A percentile compares a stretch with the other conserved stretches of the same genome.
phyloP scores from a whole-genome alignment of 2,329 filamentous ascomycete species.

The Emmonsia crescens region DNA sequence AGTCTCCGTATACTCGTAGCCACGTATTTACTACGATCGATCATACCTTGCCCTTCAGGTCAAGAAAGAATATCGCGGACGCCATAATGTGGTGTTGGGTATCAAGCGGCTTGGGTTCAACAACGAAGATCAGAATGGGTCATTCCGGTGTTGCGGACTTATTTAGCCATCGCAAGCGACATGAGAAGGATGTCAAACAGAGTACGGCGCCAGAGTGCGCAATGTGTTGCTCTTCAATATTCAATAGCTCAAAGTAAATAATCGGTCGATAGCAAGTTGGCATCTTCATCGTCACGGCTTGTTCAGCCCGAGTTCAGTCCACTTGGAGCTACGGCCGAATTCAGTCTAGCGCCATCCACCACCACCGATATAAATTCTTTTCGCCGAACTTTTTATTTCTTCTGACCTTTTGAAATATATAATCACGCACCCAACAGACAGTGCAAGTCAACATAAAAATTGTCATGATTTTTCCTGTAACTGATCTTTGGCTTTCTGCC shows the following conservation, averaged over 20 bases:
- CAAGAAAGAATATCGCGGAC: conserved; percentile 95
- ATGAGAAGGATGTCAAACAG: background rate
- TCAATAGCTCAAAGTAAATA: background rate
- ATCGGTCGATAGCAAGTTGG: background rate
- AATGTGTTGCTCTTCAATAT: background rate
- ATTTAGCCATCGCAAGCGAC: background rate
- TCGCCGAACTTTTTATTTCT: conserved; percentile 13
- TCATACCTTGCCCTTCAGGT: conserved; percentile 96
- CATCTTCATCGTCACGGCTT: background rate
- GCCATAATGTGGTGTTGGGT: conserved; percentile 55
- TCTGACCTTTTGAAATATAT: conserved; percentile 32
- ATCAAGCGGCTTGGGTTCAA: conserved; percentile 6
- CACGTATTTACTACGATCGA: background rate
- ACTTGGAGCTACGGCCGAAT: conserved; percentile 7
- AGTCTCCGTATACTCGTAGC: background rate
- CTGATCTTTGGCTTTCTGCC: conserved; percentile 54
- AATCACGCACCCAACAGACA: conserved; percentile 71
- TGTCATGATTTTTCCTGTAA: conserved; percentile 38
- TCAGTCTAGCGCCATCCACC: conserved; percentile 9
- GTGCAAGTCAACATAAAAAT: conserved; percentile 59
- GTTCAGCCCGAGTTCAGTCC: background rate
- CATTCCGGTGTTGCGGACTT: conserved; percentile 3
- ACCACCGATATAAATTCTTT: conserved; percentile 17
- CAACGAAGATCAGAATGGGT: background rate
- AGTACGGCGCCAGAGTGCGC: background rate